A percentile compares a stretch with the other conserved stretches of the same genome.
Evolutionary conservation across 2,329 filamentous ascomycete genomes (phyloP).

Genomic region (Colletotrichum neosansevieriae): DNA sequence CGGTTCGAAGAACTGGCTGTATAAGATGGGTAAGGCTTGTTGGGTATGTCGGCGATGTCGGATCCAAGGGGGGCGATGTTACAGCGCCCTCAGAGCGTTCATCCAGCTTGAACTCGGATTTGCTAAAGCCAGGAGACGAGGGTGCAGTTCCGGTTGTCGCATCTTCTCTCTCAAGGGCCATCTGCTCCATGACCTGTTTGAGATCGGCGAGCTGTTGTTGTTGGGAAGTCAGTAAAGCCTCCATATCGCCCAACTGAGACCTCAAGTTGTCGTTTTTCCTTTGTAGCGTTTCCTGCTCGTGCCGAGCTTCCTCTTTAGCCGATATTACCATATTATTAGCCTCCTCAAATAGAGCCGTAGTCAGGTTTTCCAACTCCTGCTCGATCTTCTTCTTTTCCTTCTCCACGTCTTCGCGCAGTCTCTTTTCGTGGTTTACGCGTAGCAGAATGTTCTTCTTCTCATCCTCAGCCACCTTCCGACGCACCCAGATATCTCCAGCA

Average conservation of each 20-base stretch:
- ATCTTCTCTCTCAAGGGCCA: constrained; percentile 81
- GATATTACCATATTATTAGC: constrained; percentile 98
- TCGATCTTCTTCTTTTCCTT: constrained; percentile 91
- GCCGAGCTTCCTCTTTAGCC: constrained; percentile 89
- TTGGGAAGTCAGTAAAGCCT: constrained; percentile 86
- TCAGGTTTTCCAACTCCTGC: constrained; percentile 89
- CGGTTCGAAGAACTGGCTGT: constrained; percentile 84
- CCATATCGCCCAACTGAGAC: constrained; percentile 87
- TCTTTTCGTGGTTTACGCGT: constrained; percentile 74
- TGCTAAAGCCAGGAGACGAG: constrained; percentile 82
- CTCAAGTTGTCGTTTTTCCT: constrained; percentile 90
- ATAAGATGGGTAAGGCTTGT: constrained; percentile 86
- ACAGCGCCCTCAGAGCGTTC: constrained; percentile 52
- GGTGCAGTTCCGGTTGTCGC: constrained; percentile 79
- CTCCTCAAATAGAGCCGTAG: constrained; percentile 95
- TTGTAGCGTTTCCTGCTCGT: constrained; percentile 83
- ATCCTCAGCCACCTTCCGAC: constrained; percentile 78
- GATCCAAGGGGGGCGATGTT: constrained; percentile 56
- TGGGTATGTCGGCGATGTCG: constrained; percentile 66
- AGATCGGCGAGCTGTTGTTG: constrained; percentile 93
- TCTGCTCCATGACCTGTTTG: constrained; percentile 91
- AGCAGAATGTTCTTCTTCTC: constrained; percentile 73
- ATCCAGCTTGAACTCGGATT: constrained; percentile 71
- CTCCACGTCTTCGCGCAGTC: constrained; percentile 73
- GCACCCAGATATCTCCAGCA: constrained; percentile 79